phyloP scores from a whole-genome alignment of 164 flowering plant species.

The Cinnamomum micranthum region DNA sequence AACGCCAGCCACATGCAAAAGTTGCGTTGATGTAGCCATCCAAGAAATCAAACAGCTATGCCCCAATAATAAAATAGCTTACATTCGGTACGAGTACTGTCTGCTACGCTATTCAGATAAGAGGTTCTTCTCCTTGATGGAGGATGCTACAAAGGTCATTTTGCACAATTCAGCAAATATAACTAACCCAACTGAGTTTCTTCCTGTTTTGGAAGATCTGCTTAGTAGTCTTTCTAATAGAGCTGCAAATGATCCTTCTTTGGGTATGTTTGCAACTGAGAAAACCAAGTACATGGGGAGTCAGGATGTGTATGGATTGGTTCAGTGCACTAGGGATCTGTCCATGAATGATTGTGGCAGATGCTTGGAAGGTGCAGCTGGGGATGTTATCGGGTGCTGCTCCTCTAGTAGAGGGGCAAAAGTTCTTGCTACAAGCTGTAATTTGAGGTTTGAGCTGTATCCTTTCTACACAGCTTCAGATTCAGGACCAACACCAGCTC shows the following conservation, averaged over 20 bases:
- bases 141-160: too few species aligned
- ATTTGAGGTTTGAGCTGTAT: neutral
- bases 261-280: neutral
- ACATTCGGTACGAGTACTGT: conserved; percentile 20
- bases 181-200: neutral
- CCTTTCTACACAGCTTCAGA: conserved; percentile 6
- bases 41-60: conserved; percentile 9
- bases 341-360: conserved; percentile 7
- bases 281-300: neutral
- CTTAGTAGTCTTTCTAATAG: neutral
- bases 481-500: neutral
- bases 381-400: conserved; percentile 3
- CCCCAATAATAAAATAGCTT: conserved; percentile 17
- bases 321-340: conserved; percentile 40
- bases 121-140: neutral
- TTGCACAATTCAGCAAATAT: neutral
- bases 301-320: conserved; percentile 18
- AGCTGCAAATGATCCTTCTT: neutral
- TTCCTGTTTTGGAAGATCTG: neutral
- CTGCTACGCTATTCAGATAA: conserved; percentile 24
- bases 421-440: conserved; percentile 10
- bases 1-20: conserved; percentile 1
- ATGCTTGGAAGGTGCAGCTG: conserved; percentile 18
- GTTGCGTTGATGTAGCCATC: conserved; percentile 15
- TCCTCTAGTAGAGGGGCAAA: conserved; percentile 12